phyloP scores from a whole-genome alignment of 2,329 filamentous ascomycete genomes.

The Akanthomyces lecanii region DNA sequence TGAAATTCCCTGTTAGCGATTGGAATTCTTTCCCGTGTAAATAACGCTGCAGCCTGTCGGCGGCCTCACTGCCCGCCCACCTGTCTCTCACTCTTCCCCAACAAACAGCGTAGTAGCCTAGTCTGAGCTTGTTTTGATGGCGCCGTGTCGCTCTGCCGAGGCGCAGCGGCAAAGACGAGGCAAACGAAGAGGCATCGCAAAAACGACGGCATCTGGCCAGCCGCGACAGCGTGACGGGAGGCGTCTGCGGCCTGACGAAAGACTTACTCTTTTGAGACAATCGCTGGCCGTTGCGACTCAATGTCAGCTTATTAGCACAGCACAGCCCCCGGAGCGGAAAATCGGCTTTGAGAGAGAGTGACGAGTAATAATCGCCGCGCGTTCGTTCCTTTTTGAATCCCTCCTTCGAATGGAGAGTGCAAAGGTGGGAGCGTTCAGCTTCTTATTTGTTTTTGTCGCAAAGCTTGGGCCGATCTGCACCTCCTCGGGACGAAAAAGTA shows the following conservation, averaged over 20 bases:
- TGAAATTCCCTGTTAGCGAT: not conserved
- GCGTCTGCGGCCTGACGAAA: not conserved
- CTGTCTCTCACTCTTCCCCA: not conserved
- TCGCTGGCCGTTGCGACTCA: not conserved
- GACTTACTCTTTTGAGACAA: constrained; percentile 13
- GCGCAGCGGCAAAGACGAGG: constrained; percentile 1
- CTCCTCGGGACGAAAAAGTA: not conserved
- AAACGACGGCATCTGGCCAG: not conserved
- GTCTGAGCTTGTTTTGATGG: not conserved
- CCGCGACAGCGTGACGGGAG: not conserved
- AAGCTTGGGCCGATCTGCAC: not conserved
- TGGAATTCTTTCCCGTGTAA: not conserved
- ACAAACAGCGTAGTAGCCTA: not conserved
- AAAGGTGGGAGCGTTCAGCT: not conserved
- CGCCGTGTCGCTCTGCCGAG: not conserved
- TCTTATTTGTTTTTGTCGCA: not conserved
- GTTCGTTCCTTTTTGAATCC: not conserved
- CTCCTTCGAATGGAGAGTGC: not conserved
- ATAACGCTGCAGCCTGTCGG: not conserved
- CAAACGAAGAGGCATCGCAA: not conserved
- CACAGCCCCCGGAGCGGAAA: not conserved
- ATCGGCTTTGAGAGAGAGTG: not conserved
- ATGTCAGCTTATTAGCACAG: constrained; percentile 3
- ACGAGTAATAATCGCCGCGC: not conserved
- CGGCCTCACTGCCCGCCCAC: not conserved